These are phyloP conservation scores for Candida sp. DNA, from an alignment of 1,139 yeast species.

Conservation along the genomic window DNA sequence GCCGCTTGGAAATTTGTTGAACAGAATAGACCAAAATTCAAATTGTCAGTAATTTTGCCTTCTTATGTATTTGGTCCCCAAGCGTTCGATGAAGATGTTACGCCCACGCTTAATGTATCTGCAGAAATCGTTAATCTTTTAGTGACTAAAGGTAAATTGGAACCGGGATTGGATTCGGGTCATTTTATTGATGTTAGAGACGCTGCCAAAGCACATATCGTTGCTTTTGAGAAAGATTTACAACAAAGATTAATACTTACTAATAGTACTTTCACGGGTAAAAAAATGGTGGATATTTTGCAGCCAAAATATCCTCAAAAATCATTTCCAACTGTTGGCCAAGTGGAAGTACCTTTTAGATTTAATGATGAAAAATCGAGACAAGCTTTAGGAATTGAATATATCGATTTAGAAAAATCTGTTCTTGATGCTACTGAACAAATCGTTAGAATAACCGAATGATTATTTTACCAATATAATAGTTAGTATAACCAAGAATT, in stretches of 20 bases:
- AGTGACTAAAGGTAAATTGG: conserved; percentile 12
- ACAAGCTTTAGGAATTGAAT: conserved; percentile 23
- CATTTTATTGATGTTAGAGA: conserved; percentile 36
- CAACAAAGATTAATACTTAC: conserved; percentile 2
- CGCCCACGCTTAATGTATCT: conserved; percentile 12
- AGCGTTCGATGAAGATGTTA: conserved; percentile 16
- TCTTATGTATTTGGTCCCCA: conserved; percentile 40
- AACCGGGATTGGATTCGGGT: conserved; percentile 15
- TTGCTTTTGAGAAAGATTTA: conserved; percentile 22
- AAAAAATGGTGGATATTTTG: conserved; percentile 16
- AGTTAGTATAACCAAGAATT: too few species aligned
- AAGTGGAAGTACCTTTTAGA: conserved; percentile 16
- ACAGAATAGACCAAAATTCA: background rate
- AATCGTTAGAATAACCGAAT: too few species aligned
- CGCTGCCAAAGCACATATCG: conserved; percentile 34
- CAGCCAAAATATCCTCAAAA: conserved; percentile 2
- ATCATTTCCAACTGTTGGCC: conserved; percentile 22
- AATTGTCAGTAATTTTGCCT: conserved; percentile 13
- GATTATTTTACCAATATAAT: too few species aligned
- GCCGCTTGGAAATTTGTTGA: conserved; percentile 45
- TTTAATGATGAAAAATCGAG: conserved; percentile 22
- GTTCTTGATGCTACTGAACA: conserved; percentile 13
- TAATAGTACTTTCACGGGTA: conserved; percentile 9
- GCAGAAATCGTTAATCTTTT: conserved; percentile 12
- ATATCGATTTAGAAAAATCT: conserved; percentile 22